Evolutionary conservation across 495 filamentous ascomycete species (phyloP), one percentile per base, ranked within the genome.

Genomic region (Lasiosphaeriaceae sp.): DNA sequence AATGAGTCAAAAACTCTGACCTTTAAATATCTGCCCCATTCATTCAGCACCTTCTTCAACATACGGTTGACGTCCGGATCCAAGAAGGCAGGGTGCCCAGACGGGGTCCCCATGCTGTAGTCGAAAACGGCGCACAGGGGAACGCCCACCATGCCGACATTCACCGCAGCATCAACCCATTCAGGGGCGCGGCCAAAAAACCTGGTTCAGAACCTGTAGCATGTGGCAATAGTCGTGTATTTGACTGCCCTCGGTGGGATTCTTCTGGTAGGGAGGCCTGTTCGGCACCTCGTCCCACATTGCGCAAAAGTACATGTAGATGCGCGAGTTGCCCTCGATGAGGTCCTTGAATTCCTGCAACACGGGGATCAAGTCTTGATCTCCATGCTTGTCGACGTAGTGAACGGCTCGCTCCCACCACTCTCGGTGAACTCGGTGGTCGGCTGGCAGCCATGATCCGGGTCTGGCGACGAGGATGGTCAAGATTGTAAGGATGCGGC

Each of bases 231-330:
- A 88, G 61, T 86, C 79, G 4, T 81, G 77, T 50, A 90, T 83
- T 66, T 88, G 81, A 47, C 63, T 68, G 23, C 72, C 71, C 6
- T 83, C 83, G 2, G 81, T 84, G 0, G 85, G 84, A 57, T 89
- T 83, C 1, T 70, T 75, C 52, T 73, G 59, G 71, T 90, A 90
- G 19, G 77, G 78, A 16, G 74, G 66, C 56, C 76, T 78, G 37
- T 62, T 60, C 0, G 88, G 88, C 35, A 92, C 72, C 68, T 90
- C 81, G 21, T 79, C 71, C 72, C 88, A 89, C 87, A 90, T 90
- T 56, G 71, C 64, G 47, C 62, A 64, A 61, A 82, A 82, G 65
- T 77, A 75, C 78, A 82, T 80, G 60, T 74, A 76, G 21, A 81
- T 69, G 26, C 70, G 64, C 14, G 76, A 55, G 50, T 76, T 75